Conservation (phyloP, 2,329 filamentous ascomycete genomes). For the Exophiala dermatitidis region DNA sequence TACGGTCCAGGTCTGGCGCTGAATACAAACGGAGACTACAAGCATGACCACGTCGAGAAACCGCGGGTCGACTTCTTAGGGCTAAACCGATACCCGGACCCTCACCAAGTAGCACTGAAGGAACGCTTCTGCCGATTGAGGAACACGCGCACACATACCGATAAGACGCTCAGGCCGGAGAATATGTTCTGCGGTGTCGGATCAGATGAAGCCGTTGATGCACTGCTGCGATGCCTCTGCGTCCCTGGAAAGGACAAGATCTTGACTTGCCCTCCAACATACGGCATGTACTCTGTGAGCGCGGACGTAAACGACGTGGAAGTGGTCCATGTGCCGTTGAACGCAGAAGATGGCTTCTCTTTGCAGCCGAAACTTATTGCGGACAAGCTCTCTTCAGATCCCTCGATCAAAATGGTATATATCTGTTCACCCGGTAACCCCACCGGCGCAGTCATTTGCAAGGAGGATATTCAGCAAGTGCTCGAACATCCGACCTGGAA, state of each 20-base stretch:
- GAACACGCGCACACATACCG: conserved; percentile 75
- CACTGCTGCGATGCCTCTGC: conserved; percentile 88
- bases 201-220: conserved; percentile 94
- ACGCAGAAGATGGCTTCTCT: conserved; percentile 62
- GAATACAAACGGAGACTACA: conserved; percentile 36
- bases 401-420: conserved; percentile 77
- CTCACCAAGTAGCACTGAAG: conserved; percentile 84
- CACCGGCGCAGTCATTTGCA: conserved; percentile 70
- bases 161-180: conserved; percentile 63
- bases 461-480: conserved; percentile 64
- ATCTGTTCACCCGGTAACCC: conserved; percentile 94
- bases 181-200: conserved; percentile 94
- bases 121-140: conserved; percentile 77
- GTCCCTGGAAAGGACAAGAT: conserved; percentile 80
- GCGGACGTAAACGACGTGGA: conserved; percentile 88
- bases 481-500: conserved; percentile 91
- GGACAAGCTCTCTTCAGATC: conserved; percentile 55
- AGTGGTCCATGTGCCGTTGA: conserved; percentile 78
- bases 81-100: conserved; percentile 91
- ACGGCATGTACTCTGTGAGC: conserved; percentile 96
- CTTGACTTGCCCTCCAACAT: conserved; percentile 90
- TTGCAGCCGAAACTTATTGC: conserved; percentile 65
- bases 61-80: conserved; percentile 68
- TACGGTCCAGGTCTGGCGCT: conserved; percentile 71
- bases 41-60: conserved; percentile 36